Evolutionary conservation across 2,329 filamentous ascomycete species (phyloP), one percentile per base, ranked within the genome.

Genomic region (Fusarium robinianum): DNA sequence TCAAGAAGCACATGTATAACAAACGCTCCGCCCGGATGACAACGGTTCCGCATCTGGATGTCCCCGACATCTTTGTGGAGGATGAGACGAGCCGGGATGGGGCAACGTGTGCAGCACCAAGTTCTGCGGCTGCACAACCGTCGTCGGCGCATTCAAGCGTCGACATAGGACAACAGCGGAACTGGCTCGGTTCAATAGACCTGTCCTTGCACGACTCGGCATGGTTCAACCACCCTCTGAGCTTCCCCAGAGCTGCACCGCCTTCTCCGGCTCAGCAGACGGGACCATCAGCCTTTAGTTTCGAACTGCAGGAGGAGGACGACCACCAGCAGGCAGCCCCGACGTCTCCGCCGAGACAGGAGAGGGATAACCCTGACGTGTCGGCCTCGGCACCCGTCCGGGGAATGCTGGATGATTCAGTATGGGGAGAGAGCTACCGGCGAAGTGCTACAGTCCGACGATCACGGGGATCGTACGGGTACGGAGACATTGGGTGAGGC

Each of bases 341-440:
- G 63, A 80, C 80, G 57, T 73, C 47, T 27, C 51, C 31, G 21
- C 49, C 48, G 10, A 37, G 83, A 16, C 86, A 66, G 76, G 84
- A 91, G 44, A 89, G 83, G 15, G 42, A 43, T 25, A 47, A 54
- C 24, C 19, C 54, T 18, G 51, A 56, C 10, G 29, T 9, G 45
- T 31, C 21, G 57, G 39, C 30, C 61, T 84, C 85, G 35, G 80
- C 84, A 33, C 86, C 90, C 60, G 87, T 95, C 56, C 81, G 91
- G 66, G 84, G 90, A 56, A 87, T 94, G 63, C 78, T 97, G 41
- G 89, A 94, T 61, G 88, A 92, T 62, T 94, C 89, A 12, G 85
- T 88, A 11, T 97, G 92, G 92, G 88, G 92, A 37, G 89, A 95
- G 70, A 95, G 88, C 73, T 90, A 96, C 54, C 79, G 90, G 53